These are phyloP conservation scores for Phytophthora megakarya DNA, from an alignment of 352 stramenopile genomes.

Conservation along the genomic window DNA sequence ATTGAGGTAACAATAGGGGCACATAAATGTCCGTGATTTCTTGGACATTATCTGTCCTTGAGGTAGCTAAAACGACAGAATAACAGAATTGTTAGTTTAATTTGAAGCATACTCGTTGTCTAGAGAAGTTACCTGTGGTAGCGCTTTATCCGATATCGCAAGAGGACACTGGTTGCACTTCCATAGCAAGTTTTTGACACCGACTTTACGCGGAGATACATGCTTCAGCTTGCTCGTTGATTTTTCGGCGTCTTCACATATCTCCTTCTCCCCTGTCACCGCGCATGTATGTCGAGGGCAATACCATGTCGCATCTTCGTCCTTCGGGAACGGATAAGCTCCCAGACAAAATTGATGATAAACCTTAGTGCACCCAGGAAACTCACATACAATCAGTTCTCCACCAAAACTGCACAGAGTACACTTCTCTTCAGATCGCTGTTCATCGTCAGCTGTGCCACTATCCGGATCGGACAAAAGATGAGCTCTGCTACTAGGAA, in stretches of 20 bases:
- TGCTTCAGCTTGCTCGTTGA: slow-evolving; percentile 43
- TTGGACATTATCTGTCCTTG: slow-evolving; percentile 69
- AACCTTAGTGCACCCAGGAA: slow-evolving; percentile 80
- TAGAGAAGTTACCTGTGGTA: slow-evolving; percentile 52
- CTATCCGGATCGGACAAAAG: slow-evolving; percentile 40
- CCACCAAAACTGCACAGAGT: slow-evolving; percentile 81
- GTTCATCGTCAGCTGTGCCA: slow-evolving; percentile 42
- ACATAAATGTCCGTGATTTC: slow-evolving; percentile 71
- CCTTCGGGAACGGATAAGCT: slow-evolving; percentile 75
- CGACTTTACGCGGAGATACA: slow-evolving; percentile 53
- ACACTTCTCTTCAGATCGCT: slow-evolving; percentile 80
- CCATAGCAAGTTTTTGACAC: slow-evolving; percentile 72
- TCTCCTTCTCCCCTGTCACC: slow-evolving; percentile 63
- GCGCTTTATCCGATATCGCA: slow-evolving; percentile 56
- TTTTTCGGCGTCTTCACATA: slow-evolving; percentile 46
- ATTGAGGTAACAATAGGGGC: slow-evolving; percentile 64
- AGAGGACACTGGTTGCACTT: slow-evolving; percentile 81
- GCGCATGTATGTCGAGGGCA: slow-evolving; percentile 82
- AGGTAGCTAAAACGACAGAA: slow-evolving; percentile 46
- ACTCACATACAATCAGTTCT: slow-evolving; percentile 86
- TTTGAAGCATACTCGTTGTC: not conserved
- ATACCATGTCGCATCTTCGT: slow-evolving; percentile 82
- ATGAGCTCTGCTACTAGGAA: slow-evolving; percentile 39
- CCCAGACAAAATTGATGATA: slow-evolving; percentile 89
- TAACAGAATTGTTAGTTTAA: slow-evolving; percentile 9